Evolutionary conservation across 768 basidiomycete genomes (phyloP), one percentile per base, ranked within the genome.

Genomic region (Trametes cinnabarina): DNA sequence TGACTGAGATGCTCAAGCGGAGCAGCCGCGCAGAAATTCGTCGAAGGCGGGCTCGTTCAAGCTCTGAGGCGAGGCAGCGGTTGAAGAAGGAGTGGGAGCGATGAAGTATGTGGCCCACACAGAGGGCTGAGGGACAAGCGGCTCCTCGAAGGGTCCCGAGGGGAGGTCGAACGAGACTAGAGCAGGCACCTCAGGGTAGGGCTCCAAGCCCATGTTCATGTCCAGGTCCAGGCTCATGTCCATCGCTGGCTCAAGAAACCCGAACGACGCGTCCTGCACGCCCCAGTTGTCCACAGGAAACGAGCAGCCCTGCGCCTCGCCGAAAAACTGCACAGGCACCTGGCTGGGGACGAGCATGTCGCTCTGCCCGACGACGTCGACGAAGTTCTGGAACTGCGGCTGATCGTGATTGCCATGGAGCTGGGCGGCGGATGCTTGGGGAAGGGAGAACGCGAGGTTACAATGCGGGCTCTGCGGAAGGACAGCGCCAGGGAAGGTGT

Each of bases 331-430:
- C 3, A n/a, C 22, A 40, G 51, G 51, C 5, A 52, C 10, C 51
- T 52, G 51, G 41, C 51, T 42, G 7, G 40, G 51, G 41, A 52
- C 28, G 51, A 52, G 40, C 17, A 52, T n/a, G 28, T 43, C 41
- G 40, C 7, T 32, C 41, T 43, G 41, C 26, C 20, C 19, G 51
- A 52, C 20, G 28, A 43, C 20, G 51, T 52, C 51, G 28, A 32
- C 51, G 51, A 52, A 52, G 41, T 42, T 52, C 40, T 43, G 51
- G 9, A 6, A 17, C 28, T 52, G 51, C 3, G 51, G 41, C 51
- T 52, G 51, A 26, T 43, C 44, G 3, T 39, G 5, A 15, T 15
- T 8, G 37, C 37, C 37, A 4, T 8, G 37, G n/a, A 39, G 17
- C 14, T 39, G 14, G 5, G 37, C 37, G n/a, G 37, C n/a, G 37